Conservation (phyloP, 345 rosid genomes). For the Hibiscus syriacus region DNA sequence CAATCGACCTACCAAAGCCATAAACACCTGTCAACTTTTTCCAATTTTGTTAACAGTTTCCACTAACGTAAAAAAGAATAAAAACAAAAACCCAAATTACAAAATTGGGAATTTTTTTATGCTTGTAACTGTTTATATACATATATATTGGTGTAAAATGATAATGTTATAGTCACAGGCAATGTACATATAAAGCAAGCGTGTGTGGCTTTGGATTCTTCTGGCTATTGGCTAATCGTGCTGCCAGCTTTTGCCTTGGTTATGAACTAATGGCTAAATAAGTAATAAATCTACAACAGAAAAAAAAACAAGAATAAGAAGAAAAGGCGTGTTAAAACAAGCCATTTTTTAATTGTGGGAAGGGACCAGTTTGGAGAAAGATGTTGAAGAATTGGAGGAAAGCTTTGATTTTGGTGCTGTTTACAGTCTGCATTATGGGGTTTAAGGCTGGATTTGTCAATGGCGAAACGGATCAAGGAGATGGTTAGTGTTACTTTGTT, state of each 20-base stretch:
- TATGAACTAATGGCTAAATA: slow-evolving; percentile 22
- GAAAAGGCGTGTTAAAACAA: neutral
- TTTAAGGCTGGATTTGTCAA: slow-evolving; percentile 34
- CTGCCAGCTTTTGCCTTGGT: slow-evolving; percentile 58
- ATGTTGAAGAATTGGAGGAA: slow-evolving; percentile 37
- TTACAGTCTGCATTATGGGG: slow-evolving; percentile 53
- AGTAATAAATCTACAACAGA: slow-evolving; percentile 24
- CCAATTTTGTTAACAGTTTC: slow-evolving; percentile 7
- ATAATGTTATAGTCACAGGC: slow-evolving; percentile 14
- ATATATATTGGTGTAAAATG: neutral
- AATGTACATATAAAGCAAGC: neutral
- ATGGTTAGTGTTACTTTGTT: slow-evolving; percentile 34
- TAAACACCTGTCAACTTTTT: slow-evolving; percentile 12
- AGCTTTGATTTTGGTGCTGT: slow-evolving; percentile 32
- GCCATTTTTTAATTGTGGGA: slow-evolving; percentile 18
- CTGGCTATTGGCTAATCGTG: slow-evolving; percentile 81
- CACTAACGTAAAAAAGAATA: neutral
- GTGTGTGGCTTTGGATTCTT: slow-evolving; percentile 65
- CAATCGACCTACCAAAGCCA: slow-evolving; percentile 30
- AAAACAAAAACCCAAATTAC: too few species aligned
- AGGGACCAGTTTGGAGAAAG: slow-evolving; percentile 9
- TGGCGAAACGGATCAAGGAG: slow-evolving; percentile 57
- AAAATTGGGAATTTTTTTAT: neutral
- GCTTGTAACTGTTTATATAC: neutral
- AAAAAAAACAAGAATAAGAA: neutral